Evolutionary conservation across 768 basidiomycete species (phyloP).

Genomic region (Tylopilus vinaceipallidus): DNA sequence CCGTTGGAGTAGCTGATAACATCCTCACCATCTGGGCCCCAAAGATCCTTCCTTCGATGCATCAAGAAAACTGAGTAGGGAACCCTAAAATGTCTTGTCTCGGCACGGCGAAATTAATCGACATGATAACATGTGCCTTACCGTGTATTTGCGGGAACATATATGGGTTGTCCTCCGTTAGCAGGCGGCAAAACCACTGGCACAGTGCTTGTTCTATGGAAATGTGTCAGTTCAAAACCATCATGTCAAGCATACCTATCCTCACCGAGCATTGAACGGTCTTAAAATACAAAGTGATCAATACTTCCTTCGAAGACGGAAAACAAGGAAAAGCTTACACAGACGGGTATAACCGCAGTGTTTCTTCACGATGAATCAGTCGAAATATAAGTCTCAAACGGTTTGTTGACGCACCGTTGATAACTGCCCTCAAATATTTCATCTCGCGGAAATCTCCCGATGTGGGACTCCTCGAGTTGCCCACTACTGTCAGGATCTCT

Average conservation of each 20-base stretch:
- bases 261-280: slow-evolving; percentile 27
- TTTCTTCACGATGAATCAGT: slow-evolving; percentile 22
- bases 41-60: slow-evolving; percentile 61
- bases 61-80: slow-evolving; percentile 51
- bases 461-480: slow-evolving; percentile 28
- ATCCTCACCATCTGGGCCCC: slow-evolving; percentile 61
- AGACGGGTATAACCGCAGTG: slow-evolving; percentile 28
- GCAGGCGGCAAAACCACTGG: slow-evolving; percentile 23
- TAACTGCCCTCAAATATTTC: slow-evolving; percentile 41
- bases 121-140: slow-evolving; percentile 3
- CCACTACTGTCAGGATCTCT: slow-evolving; percentile 30
- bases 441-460: slow-evolving; percentile 34
- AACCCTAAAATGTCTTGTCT: slow-evolving; percentile 25
- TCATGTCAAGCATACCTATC: neutral
- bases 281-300: slow-evolving; percentile 10
- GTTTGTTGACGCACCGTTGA: slow-evolving; percentile 27
- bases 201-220: slow-evolving; percentile 22
- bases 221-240: neutral
- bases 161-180: slow-evolving; percentile 28
- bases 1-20: neutral
- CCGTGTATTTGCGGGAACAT: slow-evolving; percentile 33
- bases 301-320: neutral
- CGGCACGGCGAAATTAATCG: neutral
- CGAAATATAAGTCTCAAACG: neutral
- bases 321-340: slow-evolving; percentile 27